These are phyloP conservation scores for Tulasnella sp. DNA, from an alignment of 768 basidiomycete genomes.

Conservation along the genomic window DNA sequence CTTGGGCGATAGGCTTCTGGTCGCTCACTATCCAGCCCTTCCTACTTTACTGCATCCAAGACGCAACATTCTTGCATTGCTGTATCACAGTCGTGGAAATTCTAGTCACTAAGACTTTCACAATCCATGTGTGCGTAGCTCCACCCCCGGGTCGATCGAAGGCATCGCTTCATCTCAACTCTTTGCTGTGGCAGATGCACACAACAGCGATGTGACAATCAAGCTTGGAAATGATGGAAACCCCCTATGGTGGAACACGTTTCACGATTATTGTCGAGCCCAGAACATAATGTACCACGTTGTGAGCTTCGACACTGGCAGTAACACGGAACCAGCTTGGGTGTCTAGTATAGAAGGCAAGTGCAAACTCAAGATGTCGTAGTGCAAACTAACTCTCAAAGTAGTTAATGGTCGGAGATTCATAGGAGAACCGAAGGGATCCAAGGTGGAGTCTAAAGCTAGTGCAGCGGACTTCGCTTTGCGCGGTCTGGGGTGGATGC, in stretches of 20 bases:
- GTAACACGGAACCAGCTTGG: conserved; percentile 2
- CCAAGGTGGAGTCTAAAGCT: conserved; percentile 8
- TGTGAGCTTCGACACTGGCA: conserved; percentile 5
- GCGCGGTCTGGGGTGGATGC: not conserved
- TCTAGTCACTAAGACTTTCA: not conserved
- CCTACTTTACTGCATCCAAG: not conserved
- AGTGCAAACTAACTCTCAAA: not conserved
- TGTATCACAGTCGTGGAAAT: not conserved
- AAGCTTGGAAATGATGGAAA: not conserved
- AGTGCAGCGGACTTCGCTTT: not conserved
- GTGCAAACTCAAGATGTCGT: not conserved
- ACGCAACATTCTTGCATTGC: not conserved
- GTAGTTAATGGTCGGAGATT: not conserved
- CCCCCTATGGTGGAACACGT: not conserved
- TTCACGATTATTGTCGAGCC: not conserved
- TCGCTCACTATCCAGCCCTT: not conserved
- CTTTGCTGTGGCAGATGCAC: not conserved
- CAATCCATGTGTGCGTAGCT: not conserved
- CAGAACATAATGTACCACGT: not conserved
- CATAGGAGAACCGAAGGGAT: not conserved
- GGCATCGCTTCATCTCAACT: not conserved
- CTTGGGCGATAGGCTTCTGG: not conserved
- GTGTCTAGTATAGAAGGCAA: conserved; percentile 2
- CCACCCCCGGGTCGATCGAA: not conserved
- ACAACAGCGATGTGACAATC: not conserved